phyloP scores from a whole-genome alignment of 208 protist genomes.

The Endotrypanum monterogeii region DNA sequence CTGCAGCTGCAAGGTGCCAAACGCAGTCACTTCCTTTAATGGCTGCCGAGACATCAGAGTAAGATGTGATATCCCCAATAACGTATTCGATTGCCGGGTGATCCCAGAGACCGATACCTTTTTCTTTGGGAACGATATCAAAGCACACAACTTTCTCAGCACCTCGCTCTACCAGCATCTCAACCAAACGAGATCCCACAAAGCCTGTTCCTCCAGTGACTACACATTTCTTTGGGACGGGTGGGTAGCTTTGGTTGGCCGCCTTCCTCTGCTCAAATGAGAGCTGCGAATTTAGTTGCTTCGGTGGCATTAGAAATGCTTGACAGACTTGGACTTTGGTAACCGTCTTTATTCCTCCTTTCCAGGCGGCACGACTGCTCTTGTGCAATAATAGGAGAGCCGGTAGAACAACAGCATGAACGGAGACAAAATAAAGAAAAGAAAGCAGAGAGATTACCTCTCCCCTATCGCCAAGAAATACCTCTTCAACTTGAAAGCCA shows the following conservation, averaged over 20 bases:
- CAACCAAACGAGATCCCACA: conserved; percentile 93
- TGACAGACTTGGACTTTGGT: background rate
- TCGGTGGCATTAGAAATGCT: conserved; percentile 21
- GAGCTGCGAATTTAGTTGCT: conserved; percentile 60
- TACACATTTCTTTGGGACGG: conserved; percentile 86
- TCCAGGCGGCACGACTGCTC: background rate
- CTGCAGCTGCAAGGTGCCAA: conserved; percentile 94
- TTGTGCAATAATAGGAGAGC: conserved; percentile 2
- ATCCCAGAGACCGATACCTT: conserved; percentile 68
- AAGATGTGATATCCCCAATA: conserved; percentile 89
- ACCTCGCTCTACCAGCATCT: conserved; percentile 96
- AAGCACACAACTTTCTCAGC: conserved; percentile 90
- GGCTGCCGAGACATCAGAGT: conserved; percentile 68
- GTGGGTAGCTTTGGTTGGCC: conserved; percentile 50
- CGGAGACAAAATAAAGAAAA: conserved; percentile 1
- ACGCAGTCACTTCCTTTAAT: conserved; percentile 93
- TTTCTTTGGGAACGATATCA: conserved; percentile 89
- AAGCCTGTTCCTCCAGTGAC: conserved; percentile 96
- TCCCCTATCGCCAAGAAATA: background rate
- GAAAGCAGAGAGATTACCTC: conserved; percentile 20
- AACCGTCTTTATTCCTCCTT: background rate
- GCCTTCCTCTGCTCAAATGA: conserved; percentile 68
- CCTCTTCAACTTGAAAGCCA: background rate
- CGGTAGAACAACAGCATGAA: background rate
- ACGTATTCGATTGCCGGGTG: conserved; percentile 91